Percentiles rank a stretch among this genome's conserved stretches.
phyloP scores from a whole-genome alignment of 1,284 basidiomycete genomes.

The Taiwanofungus camphoratus region DNA sequence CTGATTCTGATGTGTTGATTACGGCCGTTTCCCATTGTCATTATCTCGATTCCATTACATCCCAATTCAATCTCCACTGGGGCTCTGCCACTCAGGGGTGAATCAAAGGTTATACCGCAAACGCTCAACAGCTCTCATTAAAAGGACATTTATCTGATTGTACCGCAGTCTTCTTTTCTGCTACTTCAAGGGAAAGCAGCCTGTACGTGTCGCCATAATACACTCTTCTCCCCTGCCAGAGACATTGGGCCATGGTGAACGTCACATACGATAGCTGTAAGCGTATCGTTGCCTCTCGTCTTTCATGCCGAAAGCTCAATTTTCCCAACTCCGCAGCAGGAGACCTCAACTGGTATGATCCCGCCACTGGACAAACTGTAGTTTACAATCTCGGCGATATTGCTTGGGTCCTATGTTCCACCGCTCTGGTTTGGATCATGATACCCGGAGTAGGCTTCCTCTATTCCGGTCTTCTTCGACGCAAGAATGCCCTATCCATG shows the following conservation, averaged over 20 bases:
- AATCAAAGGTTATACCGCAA: no score
- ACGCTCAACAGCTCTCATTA: no score
- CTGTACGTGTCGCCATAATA: no score
- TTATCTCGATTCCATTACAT: no score
- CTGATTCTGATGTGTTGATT: no score
- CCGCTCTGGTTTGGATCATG: slow-evolving; percentile 87
- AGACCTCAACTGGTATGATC: slow-evolving; percentile 31
- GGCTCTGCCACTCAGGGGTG: no score
- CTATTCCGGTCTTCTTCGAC: slow-evolving; percentile 79
- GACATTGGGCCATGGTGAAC: slow-evolving; percentile 52
- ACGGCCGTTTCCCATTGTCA: no score
- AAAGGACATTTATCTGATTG: no score
- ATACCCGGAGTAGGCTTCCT: slow-evolving; percentile 87
- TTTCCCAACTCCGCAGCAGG: slow-evolving; percentile 17
- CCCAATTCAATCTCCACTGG: no score
- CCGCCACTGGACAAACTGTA: slow-evolving; percentile 30
- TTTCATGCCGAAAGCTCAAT: neutral
- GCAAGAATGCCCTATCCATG: slow-evolving; percentile 93
- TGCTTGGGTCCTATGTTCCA: slow-evolving; percentile 69
- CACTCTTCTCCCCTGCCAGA: no score
- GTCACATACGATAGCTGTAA: slow-evolving; percentile 46
- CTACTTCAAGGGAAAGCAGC: no score
- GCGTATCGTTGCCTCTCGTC: slow-evolving; percentile 17
- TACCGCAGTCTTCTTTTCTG: no score
- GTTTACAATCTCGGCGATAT: slow-evolving; percentile 77